Evolutionary conservation across 2,329 filamentous ascomycete genomes (phyloP), one percentile per base, ranked within the genome.

Genomic region (Alternaria triticina): DNA sequence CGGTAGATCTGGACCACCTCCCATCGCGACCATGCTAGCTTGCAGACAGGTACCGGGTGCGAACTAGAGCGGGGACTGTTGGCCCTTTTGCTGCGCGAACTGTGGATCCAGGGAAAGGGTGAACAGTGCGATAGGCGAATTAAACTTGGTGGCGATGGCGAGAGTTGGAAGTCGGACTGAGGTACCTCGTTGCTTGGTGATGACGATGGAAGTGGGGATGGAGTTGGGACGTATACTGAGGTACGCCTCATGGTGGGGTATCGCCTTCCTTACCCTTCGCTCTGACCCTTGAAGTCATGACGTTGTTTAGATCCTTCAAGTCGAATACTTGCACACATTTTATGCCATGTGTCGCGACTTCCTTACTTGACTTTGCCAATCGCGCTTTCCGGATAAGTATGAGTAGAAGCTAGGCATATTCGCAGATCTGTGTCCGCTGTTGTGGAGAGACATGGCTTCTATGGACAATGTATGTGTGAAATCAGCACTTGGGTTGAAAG

Each of bases 1-100:
- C 17, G 75, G 74, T 22, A 65, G 43, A 51, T 74, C 74, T 54
- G 76, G 70, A 56, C 81, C 82, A 61, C 82, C 83, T 20, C 83
- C 84, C 83, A 86, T 86, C 51, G 66, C 78, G 60, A 70, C 68
- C 73, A 76, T 77, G 25, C 55, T 60, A 45, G 45, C 45, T 40
- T 45, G 2, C 4, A 36, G 23, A 17, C 15, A 5, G 17, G 36
- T 33, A 28, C 2, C 4, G 23, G 33, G 22, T 40, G 13, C 25
- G 28, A 2, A 28, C 10, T 28, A 15, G 45, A 27, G 11, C 12
- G n/a, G 46, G 17, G 46, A 28, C 17, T 6, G 46, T 49, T 10
- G 45, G 4, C 5, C 25, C 25, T 49, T 11, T n/a, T 49, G 46
- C 23, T 49, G 10, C 8, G 8, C 9, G 15, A 25, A 40, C 20